Evolutionary conservation across 2,329 filamentous ascomycete species (phyloP).

Genomic region (Alternaria atra): DNA sequence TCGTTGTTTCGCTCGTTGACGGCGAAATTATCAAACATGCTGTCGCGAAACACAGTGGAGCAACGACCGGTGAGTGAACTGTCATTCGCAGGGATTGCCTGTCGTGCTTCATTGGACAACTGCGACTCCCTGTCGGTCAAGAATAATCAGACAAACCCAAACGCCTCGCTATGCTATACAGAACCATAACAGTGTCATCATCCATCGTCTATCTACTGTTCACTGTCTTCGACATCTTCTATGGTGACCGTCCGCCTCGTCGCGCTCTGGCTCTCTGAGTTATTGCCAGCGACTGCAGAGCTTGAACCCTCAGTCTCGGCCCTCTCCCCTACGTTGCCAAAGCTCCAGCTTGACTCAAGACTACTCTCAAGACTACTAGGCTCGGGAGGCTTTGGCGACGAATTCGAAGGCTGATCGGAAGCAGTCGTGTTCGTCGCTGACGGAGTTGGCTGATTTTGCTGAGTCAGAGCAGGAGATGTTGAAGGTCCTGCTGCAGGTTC

Average conservation of each 20-base stretch:
- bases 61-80: constrained; percentile 17
- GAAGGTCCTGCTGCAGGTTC: constrained; percentile 7
- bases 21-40: not conserved
- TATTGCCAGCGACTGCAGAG: constrained; percentile 40
- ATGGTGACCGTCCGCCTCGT: constrained; percentile 42
- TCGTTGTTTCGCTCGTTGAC: constrained; percentile 11
- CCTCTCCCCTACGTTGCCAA: constrained; percentile 39
- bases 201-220: constrained; percentile 23
- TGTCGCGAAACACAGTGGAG: constrained; percentile 16
- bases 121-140: constrained; percentile 2
- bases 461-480: constrained; percentile 8
- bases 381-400: constrained; percentile 38
- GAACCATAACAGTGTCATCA: constrained; percentile 8
- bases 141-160: constrained; percentile 24
- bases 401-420: constrained; percentile 13
- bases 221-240: constrained; percentile 45
- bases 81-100: constrained; percentile 19
- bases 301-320: constrained; percentile 40
- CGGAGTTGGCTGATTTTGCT: constrained; percentile 13
- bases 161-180: constrained; percentile 52
- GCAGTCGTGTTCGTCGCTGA: constrained; percentile 11
- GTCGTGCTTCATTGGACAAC: constrained; percentile 4
- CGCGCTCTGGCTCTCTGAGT: constrained; percentile 29
- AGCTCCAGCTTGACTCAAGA: constrained; percentile 50
- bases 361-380: constrained; percentile 44